Evolutionary conservation across 2,329 filamentous ascomycete species (phyloP), one percentile per base, ranked within the genome.

Genomic region (Aspergillus versicolor): DNA sequence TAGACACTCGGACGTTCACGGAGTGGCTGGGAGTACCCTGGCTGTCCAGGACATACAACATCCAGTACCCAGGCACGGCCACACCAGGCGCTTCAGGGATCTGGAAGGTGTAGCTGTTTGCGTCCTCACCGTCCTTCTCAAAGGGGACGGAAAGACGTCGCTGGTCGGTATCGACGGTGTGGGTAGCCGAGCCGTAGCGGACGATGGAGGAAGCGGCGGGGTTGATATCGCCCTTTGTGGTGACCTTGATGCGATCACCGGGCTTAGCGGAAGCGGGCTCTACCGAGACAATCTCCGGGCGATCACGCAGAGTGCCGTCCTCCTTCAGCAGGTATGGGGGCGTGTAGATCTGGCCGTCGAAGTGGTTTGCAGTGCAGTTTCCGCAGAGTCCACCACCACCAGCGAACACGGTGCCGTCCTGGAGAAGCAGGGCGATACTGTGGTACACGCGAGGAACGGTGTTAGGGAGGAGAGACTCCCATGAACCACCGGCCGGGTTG

Each of bases 301-400:
- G 56, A 32, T n/a, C 6, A 4, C 13, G 13, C 24, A 7, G 9
- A 4, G 27, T 30, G 11, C 60, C 57, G 11, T 54, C 38, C 11
- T 7, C 19, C 5, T 30, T 37, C 17, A 83, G 79, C 0, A 86
- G 78, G 59, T 86, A 86, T 0, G 80, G 78, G 0, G 84, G 84
- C 4, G 74, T 76, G 66, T 79, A 86, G 52, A 86, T 79, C 66
- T 86, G 77, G 5, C 68, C 81, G 58, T 86, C 81, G 40, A 75
- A 76, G 60, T 86, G 84, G 55, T 85, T 81, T 24, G 73, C 71
- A 4, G 67, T 67, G 58, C 75, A 78, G 69, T 75, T 41, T 9
- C 75, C 76, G 50, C 83, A 86, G 5, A 85, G 73, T 1, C 82
- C 82, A 7, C 82, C 81, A 11, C 82, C 82, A 8, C 75, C 81